Conservation (phyloP, 768 basidiomycete species). For the Kwoniella bestiolae region DNA sequence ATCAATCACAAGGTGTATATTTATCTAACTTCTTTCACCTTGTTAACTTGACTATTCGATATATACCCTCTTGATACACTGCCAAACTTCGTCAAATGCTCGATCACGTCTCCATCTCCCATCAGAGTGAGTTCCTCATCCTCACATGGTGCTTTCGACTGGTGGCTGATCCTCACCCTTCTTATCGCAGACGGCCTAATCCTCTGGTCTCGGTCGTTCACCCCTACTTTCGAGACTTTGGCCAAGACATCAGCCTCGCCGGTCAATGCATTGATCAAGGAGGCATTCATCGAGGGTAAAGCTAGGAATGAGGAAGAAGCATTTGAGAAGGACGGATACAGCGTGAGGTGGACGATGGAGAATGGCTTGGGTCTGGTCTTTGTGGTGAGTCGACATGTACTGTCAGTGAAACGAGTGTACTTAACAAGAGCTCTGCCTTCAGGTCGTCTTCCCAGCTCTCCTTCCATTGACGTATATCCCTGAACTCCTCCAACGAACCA, state of each 20-base stretch:
- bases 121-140: conserved; percentile 68
- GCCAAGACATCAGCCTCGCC: conserved; percentile 76
- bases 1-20: too few species aligned
- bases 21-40: too few species aligned
- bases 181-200: conserved; percentile 75
- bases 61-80: too few species aligned
- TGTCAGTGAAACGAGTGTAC: neutral
- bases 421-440: conserved; percentile 1
- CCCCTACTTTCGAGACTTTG: conserved; percentile 75
- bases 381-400: conserved; percentile 67
- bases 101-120: conserved; percentile 93
- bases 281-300: conserved; percentile 86
- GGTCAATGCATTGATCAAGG: conserved; percentile 83
- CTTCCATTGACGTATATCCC: conserved; percentile 93
- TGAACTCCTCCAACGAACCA: conserved; percentile 78
- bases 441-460: conserved; percentile 97
- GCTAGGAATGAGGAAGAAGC: conserved; percentile 66
- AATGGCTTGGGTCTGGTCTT: conserved; percentile 97
- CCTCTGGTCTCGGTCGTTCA: conserved; percentile 93
- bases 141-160: too few species aligned
- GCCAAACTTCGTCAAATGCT: conserved; percentile 72
- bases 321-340: conserved; percentile 92
- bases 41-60: too few species aligned
- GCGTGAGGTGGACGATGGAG: conserved; percentile 90
- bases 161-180: neutral